phyloP scores from a whole-genome alignment of 495 filamentous ascomycete genomes.

The Xeromyces bisporus region DNA sequence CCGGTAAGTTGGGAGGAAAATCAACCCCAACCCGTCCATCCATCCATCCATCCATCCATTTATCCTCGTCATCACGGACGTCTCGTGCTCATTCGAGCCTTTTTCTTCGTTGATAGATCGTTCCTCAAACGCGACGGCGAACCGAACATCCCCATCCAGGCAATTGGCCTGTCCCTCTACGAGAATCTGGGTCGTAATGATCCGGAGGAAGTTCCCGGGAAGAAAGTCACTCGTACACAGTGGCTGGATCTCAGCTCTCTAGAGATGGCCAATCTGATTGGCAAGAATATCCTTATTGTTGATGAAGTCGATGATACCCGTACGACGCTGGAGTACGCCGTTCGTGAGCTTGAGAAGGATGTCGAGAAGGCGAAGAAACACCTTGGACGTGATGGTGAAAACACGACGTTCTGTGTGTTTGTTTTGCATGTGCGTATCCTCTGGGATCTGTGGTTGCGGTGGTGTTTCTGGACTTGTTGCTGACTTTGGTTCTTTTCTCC shows the following conservation, averaged over 20 bases:
- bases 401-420: slow-evolving; percentile 83
- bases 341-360: slow-evolving; percentile 90
- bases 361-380: slow-evolving; percentile 65
- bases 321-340: slow-evolving; percentile 93
- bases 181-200: slow-evolving; percentile 53
- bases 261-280: slow-evolving; percentile 81
- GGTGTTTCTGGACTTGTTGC: not conserved
- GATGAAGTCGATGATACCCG: slow-evolving; percentile 98
- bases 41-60: not conserved
- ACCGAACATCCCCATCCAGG: slow-evolving; percentile 97
- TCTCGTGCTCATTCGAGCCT: slow-evolving; percentile 1
- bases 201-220: slow-evolving; percentile 59
- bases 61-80: not conserved
- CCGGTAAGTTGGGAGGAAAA: no score
- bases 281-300: slow-evolving; percentile 94
- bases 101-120: slow-evolving; percentile 33
- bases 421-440: slow-evolving; percentile 65
- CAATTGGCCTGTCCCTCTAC: slow-evolving; percentile 94
- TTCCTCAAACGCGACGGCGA: slow-evolving; percentile 83
- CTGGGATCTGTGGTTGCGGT: no score
- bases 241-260: slow-evolving; percentile 88
- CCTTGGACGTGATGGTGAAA: slow-evolving; percentile 46
- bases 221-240: slow-evolving; percentile 92
- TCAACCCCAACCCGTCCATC: no score
- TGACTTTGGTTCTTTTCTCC: slow-evolving; percentile 1